Evolutionary conservation across 768 basidiomycete species (phyloP), one percentile per base, ranked within the genome.

Genomic region (Pholiota microspora): DNA sequence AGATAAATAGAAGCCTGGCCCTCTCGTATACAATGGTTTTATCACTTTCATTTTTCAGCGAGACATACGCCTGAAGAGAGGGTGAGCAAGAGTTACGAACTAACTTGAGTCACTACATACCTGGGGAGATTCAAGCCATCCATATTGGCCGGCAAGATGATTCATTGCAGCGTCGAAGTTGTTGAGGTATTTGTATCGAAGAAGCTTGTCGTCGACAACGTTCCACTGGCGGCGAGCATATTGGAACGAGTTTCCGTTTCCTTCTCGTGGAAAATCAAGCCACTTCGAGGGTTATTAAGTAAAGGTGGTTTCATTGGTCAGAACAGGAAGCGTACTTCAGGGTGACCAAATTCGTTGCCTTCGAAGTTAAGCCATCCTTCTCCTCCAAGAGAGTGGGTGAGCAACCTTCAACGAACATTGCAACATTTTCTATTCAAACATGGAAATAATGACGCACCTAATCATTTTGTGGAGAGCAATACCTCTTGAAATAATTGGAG

Each of bases 281-380:
- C 97, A 99, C 86, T 93, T 38, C 3, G 32, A 40, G n/a, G 15
- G 35, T 63, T 34, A 48, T 23, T 51, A 12, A 50, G 23, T 44
- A 27, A 15, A 8, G 29, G n/a, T n/a, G n/a, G n/a, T n/a, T n/a
- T 12, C 15, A 16, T 8, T 8, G 21, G 2, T 28, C 12, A 16
- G n/a, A 35, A 8, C 7, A 44, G 12, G 40, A 45, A 18, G 67
- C 75, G 44, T 57, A 88, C 93, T 76, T 99, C 96, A 9, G 96
- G 96, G 69, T 99, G 96, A 38, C 96, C 96, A 66, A 99, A 99
- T 67, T 99, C 96, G 59, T 98, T 98, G 28, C 93, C 94, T 70
- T 96, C 94, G 53, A 99, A 99, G 71, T 97, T 98, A 58, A 99
- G 78, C 69, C 97, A 99, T 0, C 93, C 96, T 73, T 99, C 97